A percentile compares a stretch with the other conserved stretches of the same genome.
Evolutionary conservation across 495 filamentous ascomycete genomes (phyloP).

Genomic region (Tuber brumale): DNA sequence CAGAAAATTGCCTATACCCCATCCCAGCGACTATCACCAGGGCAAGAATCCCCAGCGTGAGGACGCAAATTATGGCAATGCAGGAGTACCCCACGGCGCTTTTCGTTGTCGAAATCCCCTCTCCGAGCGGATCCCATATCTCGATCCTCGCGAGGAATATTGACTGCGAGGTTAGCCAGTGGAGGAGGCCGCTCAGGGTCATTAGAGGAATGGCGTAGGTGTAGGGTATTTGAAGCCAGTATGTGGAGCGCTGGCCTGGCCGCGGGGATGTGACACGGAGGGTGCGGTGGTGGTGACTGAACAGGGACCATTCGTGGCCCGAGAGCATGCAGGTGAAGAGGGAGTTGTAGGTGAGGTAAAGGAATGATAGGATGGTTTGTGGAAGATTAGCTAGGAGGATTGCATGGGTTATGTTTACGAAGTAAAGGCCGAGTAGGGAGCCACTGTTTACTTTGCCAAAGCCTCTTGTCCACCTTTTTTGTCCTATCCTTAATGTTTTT

Average conservation of each 20-base stretch:
- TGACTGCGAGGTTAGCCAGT: constrained; percentile 48
- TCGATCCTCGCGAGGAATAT: constrained; percentile 43
- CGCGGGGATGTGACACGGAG: constrained; percentile 42
- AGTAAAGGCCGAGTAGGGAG: constrained; percentile 6
- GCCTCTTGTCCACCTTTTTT: constrained; percentile 8
- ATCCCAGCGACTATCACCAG: neutral
- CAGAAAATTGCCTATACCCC: neutral
- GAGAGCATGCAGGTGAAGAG: too few relatives aligned
- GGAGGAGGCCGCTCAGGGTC: constrained; percentile 35
- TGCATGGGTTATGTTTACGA: constrained; percentile 30
- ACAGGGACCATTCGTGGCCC: too few relatives aligned
- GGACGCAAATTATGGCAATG: constrained; percentile 12
- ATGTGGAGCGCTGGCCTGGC: constrained; percentile 43
- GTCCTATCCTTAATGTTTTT: neutral
- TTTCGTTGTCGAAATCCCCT: neutral
- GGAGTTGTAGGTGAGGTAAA: constrained; percentile 13
- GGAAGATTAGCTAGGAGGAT: constrained; percentile 41
- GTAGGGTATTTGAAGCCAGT: constrained; percentile 46
- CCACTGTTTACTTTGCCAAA: constrained; percentile 7
- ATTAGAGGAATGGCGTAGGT: constrained; percentile 44
- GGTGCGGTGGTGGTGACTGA: too few relatives aligned
- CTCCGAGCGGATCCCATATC: constrained; percentile 18
- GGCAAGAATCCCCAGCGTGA: constrained; percentile 3
- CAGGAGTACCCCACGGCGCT: constrained; percentile 12
- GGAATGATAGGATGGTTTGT: constrained; percentile 46